Evolutionary conservation across 805 yeast species (phyloP).

Genomic region (Millerago galiae): DNA sequence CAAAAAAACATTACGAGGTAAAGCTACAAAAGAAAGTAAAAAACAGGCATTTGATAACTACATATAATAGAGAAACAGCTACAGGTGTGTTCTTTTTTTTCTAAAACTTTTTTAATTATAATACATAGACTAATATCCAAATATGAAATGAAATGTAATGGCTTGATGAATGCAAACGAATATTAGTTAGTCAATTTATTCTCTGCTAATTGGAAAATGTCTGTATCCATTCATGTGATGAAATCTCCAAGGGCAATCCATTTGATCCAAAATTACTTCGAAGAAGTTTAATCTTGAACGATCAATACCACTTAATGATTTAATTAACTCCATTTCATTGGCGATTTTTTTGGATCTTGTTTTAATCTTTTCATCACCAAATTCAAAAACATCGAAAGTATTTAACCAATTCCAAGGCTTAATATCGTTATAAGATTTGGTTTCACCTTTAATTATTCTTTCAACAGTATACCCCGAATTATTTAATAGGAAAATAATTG

Average conservation of each 20-base stretch:
- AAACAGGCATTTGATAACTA: background rate
- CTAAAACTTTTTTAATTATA: too few relatives aligned
- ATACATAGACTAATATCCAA: too few relatives aligned
- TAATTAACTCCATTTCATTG: conserved; percentile 31
- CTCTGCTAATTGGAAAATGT: conserved; percentile 15
- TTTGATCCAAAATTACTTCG: conserved; percentile 52
- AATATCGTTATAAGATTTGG: conserved; percentile 74
- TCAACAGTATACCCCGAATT: conserved; percentile 90
- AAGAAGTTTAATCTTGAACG: conserved; percentile 38
- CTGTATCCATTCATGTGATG: conserved; percentile 32
- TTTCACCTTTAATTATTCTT: conserved; percentile 75
- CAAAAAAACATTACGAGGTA: background rate
- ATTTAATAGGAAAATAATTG: conserved; percentile 70
- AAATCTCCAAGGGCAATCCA: conserved; percentile 65
- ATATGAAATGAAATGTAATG: too few relatives aligned
- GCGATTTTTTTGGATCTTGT: conserved; percentile 27
- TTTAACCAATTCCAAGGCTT: conserved; percentile 82
- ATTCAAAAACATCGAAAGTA: conserved; percentile 49
- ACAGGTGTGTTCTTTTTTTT: too few relatives aligned
- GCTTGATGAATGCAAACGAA: too few relatives aligned
- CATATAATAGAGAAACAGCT: background rate
- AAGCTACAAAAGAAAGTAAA: background rate
- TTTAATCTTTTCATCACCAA: conserved; percentile 39
- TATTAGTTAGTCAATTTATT: background rate
- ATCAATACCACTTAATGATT: conserved; percentile 28